Evolutionary conservation across 192 early-diverging fungal species (phyloP), one percentile per base, ranked within the genome.

Genomic region (Lunasporangiospora selenospora): DNA sequence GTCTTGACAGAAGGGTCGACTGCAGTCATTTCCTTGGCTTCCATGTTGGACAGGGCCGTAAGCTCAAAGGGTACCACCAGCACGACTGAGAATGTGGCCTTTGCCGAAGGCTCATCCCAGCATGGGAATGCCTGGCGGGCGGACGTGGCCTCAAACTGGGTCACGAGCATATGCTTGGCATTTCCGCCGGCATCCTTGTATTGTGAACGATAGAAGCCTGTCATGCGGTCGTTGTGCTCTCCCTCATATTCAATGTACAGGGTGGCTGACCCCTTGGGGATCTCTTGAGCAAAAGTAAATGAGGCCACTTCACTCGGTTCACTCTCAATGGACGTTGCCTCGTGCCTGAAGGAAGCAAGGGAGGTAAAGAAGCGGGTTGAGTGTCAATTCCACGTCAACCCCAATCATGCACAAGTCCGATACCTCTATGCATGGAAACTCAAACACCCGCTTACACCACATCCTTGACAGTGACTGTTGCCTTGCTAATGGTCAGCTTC

Each of bases 131-230:
- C 84, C 23, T 85, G 71, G 10, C 92, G 84, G 33, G 81, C 81
- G 60, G 89, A 81, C n/a, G 87, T 85, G 2, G 89, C 83, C 67
- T 94, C 89, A 58, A 92, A 93, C 55, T 95, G 91, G 8, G 92
- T 94, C 3, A 84, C 85, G 19, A 85, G 82, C 85, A 94, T 85
- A 49, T 80, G 56, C 61, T 80, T 70, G 21, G 44, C 65, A 4
- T 75, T 48, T 24, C 80, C 91, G 32, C 77, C 65, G 10, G 65
- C 71, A 56, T 86, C 82, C 42, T 78, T 78, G 76, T 89, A 93
- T 18, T 67, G 56, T 41, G 82, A 84, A n/a, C 90, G 81, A 76
- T 95, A 95, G 61, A 95, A 90, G 0, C 93, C 93, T 39, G 85
- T 80, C 90, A 95, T 89, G 47, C 85, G 75, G 76, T 90, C 73